Evolutionary conservation across 2,329 filamentous ascomycete genomes (phyloP).

Genomic region (Madurella fahalii): DNA sequence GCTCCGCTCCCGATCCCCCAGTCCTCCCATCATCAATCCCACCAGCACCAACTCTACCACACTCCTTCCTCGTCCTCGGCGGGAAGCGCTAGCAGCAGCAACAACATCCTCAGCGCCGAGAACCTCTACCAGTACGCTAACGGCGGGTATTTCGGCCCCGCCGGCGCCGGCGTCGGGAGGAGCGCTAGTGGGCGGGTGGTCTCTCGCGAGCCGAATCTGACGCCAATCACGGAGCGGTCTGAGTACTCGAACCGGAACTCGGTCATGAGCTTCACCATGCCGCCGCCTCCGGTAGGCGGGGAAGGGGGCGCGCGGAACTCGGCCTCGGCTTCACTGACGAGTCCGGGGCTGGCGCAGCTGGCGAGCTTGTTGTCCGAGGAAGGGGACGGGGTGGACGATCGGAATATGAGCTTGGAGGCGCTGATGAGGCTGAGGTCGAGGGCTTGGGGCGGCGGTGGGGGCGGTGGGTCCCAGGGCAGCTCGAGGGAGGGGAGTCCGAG

Average conservation of each 20-base stretch:
- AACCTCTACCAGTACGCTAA: conserved; percentile 60
- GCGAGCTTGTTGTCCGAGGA: conserved; percentile 60
- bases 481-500: conserved; percentile 51
- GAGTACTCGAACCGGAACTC: conserved; percentile 96
- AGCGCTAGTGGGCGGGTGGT: conserved; percentile 69
- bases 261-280: conserved; percentile 67
- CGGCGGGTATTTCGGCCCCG: conserved; percentile 85
- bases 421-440: conserved; percentile 68
- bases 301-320: conserved; percentile 29
- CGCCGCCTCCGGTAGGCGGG: conserved; percentile 31
- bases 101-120: conserved; percentile 31
- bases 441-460: conserved; percentile 77
- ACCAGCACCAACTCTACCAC: conserved; percentile 44
- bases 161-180: conserved; percentile 55
- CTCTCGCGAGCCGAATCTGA: conserved; percentile 84
- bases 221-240: conserved; percentile 91
- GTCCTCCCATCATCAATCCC: conserved; percentile 37
- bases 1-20: conserved; percentile 44
- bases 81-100: conserved; percentile 1
- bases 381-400: conserved; percentile 45
- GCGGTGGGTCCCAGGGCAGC: conserved; percentile 53
- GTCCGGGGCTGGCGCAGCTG: conserved; percentile 73
- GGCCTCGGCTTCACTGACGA: conserved; percentile 48
- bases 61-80: conserved; percentile 16
- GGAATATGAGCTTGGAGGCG: conserved; percentile 67